Evolutionary conservation across 2,329 filamentous ascomycete genomes (phyloP).

Genomic region (Colletotrichum sp.): DNA sequence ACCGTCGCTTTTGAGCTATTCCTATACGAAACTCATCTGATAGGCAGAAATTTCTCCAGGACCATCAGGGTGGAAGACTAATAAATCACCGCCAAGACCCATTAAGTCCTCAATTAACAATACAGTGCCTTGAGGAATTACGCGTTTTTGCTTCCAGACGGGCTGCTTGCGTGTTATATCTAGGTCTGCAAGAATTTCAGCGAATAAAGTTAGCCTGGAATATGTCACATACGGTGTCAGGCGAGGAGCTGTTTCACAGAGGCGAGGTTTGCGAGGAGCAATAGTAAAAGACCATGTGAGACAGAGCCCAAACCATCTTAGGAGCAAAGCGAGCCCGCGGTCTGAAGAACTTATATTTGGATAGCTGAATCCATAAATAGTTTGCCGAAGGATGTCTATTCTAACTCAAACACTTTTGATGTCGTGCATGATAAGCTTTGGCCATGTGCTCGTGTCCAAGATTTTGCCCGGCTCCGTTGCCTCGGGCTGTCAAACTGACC

Average conservation of each 20-base stretch:
- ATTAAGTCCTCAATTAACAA: neutral
- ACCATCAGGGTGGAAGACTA: neutral
- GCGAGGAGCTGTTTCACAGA: neutral
- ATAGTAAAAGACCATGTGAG: neutral
- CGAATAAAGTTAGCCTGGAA: neutral
- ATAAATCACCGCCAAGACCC: neutral
- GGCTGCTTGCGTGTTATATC: neutral
- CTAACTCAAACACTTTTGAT: neutral
- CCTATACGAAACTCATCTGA: neutral
- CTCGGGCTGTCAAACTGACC: neutral
- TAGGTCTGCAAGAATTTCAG: neutral
- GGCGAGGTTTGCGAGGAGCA: neutral
- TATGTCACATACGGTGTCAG: neutral
- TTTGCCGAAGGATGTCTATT: neutral
- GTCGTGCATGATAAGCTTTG: neutral
- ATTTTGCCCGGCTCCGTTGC: neutral
- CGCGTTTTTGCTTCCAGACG: neutral
- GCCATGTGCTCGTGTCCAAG: neutral
- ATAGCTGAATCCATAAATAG: neutral
- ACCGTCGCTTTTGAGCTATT: neutral
- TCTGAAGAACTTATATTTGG: neutral
- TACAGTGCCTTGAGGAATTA: no score
- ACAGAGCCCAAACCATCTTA: fast-evolving
- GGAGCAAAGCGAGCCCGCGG: neutral
- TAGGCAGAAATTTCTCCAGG: no score